These are phyloP conservation scores for Trichophyton mentagrophytes DNA, from an alignment of 2,329 filamentous ascomycete species.

Conservation along the genomic window DNA sequence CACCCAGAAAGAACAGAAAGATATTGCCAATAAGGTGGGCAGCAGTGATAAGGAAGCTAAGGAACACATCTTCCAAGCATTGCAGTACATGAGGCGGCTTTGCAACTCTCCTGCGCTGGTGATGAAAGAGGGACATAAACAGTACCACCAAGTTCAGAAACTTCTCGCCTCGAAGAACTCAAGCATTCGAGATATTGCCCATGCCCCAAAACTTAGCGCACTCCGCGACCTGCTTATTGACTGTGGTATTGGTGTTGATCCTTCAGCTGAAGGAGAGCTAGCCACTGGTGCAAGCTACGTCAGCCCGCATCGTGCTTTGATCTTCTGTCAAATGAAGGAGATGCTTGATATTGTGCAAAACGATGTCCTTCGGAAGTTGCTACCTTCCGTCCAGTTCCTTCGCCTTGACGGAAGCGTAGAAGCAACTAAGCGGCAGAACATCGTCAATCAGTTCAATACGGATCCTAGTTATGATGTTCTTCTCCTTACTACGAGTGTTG, in stretches of 20 bases:
- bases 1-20: constrained; percentile 81
- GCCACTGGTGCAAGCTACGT: constrained; percentile 61
- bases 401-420: constrained; percentile 91
- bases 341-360: constrained; percentile 99
- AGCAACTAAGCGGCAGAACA: constrained; percentile 85
- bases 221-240: constrained; percentile 91
- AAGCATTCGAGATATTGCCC: constrained; percentile 67
- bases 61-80: constrained; percentile 95
- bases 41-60: constrained; percentile 85
- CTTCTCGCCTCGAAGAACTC: constrained; percentile 68
- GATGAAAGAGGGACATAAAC: constrained; percentile 82
- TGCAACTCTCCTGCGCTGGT: constrained; percentile 96
- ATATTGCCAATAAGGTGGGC: constrained; percentile 69
- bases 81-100: constrained; percentile 98
- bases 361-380: constrained; percentile 74
- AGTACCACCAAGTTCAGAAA: constrained; percentile 77
- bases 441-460: constrained; percentile 97
- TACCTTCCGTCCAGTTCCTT: constrained; percentile 86
- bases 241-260: constrained; percentile 81
- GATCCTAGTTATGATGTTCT: constrained; percentile 94
- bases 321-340: constrained; percentile 99
- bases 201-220: constrained; percentile 86
- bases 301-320: constrained; percentile 85
- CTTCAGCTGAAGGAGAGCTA: constrained; percentile 45
- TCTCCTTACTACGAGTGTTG: constrained; percentile 86